These are phyloP conservation scores for Gorgonomyces haynaldii DNA, from an alignment of 192 early-diverging fungal genomes.

Conservation along the genomic window DNA sequence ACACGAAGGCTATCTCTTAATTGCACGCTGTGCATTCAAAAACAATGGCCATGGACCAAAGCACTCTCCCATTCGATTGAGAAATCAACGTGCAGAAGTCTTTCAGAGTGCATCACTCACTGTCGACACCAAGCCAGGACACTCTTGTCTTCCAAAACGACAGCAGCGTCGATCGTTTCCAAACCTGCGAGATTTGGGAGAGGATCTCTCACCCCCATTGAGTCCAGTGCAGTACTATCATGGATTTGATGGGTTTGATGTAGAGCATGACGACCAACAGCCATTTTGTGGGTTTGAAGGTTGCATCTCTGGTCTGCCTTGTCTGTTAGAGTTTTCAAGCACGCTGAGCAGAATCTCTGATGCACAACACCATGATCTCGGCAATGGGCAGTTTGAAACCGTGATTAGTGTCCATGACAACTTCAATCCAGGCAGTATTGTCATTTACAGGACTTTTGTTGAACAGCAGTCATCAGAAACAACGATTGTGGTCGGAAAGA, in stretches of 20 bases:
- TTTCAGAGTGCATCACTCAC: slow-evolving; percentile 22
- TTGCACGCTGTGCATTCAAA: slow-evolving; percentile 79
- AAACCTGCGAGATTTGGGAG: no score
- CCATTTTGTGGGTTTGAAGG: slow-evolving; percentile 20
- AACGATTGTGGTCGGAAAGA: not conserved
- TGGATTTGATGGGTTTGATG: no score
- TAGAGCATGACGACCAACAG: no score
- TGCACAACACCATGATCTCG: no score
- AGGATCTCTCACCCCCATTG: no score
- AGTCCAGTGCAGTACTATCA: no score
- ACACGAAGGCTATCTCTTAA: slow-evolving; percentile 81
- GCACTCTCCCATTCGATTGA: slow-evolving; percentile 33
- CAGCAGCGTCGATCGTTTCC: no score
- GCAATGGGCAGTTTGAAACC: no score
- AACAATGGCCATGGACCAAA: slow-evolving; percentile 9
- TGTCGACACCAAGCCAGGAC: no score
- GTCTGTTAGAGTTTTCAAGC: slow-evolving; percentile 32
- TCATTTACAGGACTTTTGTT: slow-evolving; percentile 39
- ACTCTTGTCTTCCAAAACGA: no score
- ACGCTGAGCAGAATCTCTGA: no score
- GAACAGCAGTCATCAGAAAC: not conserved
- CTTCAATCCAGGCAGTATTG: slow-evolving; percentile 83
- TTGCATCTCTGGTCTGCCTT: slow-evolving; percentile 48
- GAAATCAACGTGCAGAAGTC: slow-evolving; percentile 36
- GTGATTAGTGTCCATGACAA: slow-evolving; percentile 32